Evolutionary conservation across 1,284 basidiomycete genomes (phyloP), one percentile per base, ranked within the genome.

Genomic region (Trichosporon faecale): DNA sequence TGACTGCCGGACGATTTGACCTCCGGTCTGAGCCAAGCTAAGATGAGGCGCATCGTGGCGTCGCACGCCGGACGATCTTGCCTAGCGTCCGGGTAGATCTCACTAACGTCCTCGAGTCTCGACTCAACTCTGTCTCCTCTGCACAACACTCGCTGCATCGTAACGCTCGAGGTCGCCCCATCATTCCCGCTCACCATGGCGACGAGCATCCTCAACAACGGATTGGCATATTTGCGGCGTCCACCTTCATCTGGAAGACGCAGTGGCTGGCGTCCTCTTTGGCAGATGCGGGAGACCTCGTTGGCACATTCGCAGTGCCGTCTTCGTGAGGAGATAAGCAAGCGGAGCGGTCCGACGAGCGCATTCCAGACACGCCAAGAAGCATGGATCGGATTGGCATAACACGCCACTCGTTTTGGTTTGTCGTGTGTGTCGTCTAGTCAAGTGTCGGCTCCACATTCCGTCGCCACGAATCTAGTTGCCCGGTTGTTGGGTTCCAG

Each of bases 1-100:
- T 52, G 49, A 52, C 49, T 52, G 49, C 49, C 49, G 49, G 49
- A 8, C 49, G 16, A 52, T 52, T 52, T 52, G 49, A 52, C 49
- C 49, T 44, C 40, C 40, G 40, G 11, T 21, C 49, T 21, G 49
- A 52, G 49, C 49, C 21, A 52, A 25, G 8, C 8, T 21, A 12
- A 52, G 21, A 3, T 21, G 18, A 44, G n/a, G 49, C 21, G 49
- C 9, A 5, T 23, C 21, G 21, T n/a, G 49, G 49, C 49, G 21
- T 52, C 49, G 49, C 18, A 52, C 49, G 16, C 16, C 49, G n/a
- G 49, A 11, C 49, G 49, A 52, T 52, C 49, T 52, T 52, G 49
- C 49, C 49, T 12, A 25, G 49, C 23, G 49, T 25, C 35, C 21
- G 49, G 3, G 18, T 3, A 52, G 49, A 52, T 52, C 49, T 18